These are phyloP conservation scores for Euphorbia tirucalli DNA, from an alignment of 345 rosid species.

Conservation along the genomic window DNA sequence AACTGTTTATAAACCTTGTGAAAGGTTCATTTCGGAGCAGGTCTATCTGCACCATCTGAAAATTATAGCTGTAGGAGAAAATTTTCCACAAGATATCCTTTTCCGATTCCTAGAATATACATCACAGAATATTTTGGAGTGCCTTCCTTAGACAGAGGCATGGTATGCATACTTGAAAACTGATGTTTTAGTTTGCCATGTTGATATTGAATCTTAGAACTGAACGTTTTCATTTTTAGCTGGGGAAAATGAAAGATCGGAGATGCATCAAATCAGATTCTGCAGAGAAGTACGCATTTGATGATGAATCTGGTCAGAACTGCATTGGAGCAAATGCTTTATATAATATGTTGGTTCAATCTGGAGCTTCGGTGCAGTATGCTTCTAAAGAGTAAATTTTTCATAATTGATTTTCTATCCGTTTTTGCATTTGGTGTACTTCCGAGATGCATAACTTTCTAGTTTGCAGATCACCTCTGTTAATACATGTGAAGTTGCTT, in stretches of 20 bases:
- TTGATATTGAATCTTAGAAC: slow-evolving; percentile 15
- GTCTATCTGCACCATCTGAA: slow-evolving; percentile 48
- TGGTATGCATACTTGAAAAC: slow-evolving; percentile 38
- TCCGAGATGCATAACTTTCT: not conserved
- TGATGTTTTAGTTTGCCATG: slow-evolving; percentile 10
- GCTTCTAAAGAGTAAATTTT: slow-evolving; percentile 62
- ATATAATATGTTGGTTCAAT: slow-evolving; percentile 51
- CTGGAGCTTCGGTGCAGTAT: slow-evolving; percentile 67
- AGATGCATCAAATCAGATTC: slow-evolving; percentile 46
- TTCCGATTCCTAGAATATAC: slow-evolving; percentile 48
- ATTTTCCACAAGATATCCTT: slow-evolving; percentile 62
- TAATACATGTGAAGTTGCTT: not conserved
- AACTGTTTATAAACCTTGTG: slow-evolving; percentile 11
- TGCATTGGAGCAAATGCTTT: slow-evolving; percentile 56
- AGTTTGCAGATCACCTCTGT: not conserved
- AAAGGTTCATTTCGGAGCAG: slow-evolving; percentile 39
- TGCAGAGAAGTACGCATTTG: slow-evolving; percentile 59
- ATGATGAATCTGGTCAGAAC: slow-evolving; percentile 47
- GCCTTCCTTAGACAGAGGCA: slow-evolving; percentile 44
- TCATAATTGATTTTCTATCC: slow-evolving; percentile 17
- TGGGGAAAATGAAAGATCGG: slow-evolving; percentile 39
- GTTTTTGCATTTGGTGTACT: not conserved
- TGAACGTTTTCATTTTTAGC: slow-evolving; percentile 30
- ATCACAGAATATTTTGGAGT: slow-evolving; percentile 66
- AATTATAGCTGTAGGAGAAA: slow-evolving; percentile 40